Conservation (phyloP, 345 rosid genomes). For the Acer saccharum region DNA sequence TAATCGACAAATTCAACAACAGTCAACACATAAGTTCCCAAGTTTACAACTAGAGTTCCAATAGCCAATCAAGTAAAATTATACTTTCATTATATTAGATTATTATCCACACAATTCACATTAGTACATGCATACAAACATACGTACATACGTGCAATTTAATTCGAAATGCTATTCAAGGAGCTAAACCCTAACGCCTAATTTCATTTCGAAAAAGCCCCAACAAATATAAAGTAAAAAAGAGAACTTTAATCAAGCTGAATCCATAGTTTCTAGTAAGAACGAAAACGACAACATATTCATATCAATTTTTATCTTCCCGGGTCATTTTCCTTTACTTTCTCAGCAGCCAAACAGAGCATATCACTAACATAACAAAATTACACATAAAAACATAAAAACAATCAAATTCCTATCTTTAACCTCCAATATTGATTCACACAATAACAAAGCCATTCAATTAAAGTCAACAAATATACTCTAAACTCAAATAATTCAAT, state of each 20-base stretch:
- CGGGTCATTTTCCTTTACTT: not conserved
- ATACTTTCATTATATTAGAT: not conserved
- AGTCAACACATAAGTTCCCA: not conserved
- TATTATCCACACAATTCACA: not conserved
- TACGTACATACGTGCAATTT: not conserved
- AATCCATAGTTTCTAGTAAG: not conserved
- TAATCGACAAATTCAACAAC: conserved; percentile 6
- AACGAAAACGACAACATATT: no score
- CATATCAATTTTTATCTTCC: not conserved
- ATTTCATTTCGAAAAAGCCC: not conserved
- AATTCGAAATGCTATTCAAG: not conserved
- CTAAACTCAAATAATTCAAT: not conserved
- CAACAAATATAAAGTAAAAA: no score
- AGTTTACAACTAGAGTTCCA: not conserved
- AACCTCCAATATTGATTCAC: not conserved
- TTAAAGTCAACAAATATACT: not conserved
- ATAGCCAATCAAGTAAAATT: not conserved
- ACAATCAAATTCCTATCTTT: not conserved
- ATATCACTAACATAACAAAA: not conserved
- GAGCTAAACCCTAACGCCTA: not conserved
- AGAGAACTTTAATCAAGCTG: not conserved
- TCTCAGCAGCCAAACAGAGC: not conserved
- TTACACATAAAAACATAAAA: not conserved
- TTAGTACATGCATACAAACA: no score
- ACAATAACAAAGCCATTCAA: not conserved